Percentiles rank a stretch among this genome's conserved stretches.
These are phyloP conservation scores for Cyclaneusma minus DNA, from an alignment of 2,329 filamentous ascomycete genomes.

Conservation along the genomic window DNA sequence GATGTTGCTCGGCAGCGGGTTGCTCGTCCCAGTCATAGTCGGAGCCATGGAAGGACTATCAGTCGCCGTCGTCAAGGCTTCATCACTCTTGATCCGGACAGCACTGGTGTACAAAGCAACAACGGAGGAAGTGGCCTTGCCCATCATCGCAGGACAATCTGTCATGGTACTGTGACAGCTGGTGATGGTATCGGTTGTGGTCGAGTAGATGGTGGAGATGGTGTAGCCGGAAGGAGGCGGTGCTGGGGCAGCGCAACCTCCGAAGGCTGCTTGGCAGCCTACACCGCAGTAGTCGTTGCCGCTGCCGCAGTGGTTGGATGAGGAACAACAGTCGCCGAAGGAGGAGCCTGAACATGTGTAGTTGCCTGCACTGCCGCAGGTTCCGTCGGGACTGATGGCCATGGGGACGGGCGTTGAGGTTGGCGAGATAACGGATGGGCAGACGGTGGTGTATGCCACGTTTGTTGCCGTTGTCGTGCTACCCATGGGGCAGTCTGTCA, in stretches of 20 bases:
- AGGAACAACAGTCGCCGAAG: neutral
- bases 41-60: no score
- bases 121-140: no score
- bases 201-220: conserved; percentile 8
- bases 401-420: neutral
- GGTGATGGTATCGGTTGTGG: no score
- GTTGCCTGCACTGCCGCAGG: neutral
- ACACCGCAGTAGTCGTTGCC: conserved; percentile 15
- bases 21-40: no score
- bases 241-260: conserved; percentile 6
- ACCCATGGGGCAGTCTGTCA: neutral
- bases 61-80: no score
- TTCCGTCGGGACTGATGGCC: neutral
- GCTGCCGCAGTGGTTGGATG: conserved; percentile 7
- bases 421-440: neutral
- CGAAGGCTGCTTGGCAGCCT: conserved; percentile 15
- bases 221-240: conserved; percentile 3
- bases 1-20: no score
- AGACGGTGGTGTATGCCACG: neutral
- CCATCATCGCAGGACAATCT: no score
- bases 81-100: no score
- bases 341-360: neutral
- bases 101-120: no score
- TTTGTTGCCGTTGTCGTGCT: neutral
- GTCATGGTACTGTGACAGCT: no score